These are phyloP conservation scores for Senna tora DNA, from an alignment of 306 rosid species.

Conservation along the genomic window DNA sequence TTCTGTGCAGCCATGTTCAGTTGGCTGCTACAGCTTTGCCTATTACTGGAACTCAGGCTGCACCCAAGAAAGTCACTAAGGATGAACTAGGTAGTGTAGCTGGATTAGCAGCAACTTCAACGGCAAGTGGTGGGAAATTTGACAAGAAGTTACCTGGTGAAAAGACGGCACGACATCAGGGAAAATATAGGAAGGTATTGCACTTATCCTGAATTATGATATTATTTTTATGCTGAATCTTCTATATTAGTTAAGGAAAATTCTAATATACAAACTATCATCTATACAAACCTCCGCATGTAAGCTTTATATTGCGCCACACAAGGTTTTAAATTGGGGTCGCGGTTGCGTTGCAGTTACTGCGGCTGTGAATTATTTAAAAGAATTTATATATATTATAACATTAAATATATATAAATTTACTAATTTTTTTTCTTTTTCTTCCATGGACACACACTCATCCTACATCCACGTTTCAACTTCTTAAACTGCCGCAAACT, in stretches of 20 bases:
- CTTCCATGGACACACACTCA: too few species aligned
- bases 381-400: too few species aligned
- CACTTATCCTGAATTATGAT: conserved; percentile 19
- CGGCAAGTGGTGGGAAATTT: conserved; percentile 97
- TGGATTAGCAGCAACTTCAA: conserved; percentile 85
- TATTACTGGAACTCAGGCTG: conserved; percentile 85
- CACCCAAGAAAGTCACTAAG: conserved; percentile 70
- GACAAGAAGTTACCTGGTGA: conserved; percentile 89
- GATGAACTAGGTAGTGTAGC: conserved; percentile 80
- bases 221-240: conserved; percentile 14
- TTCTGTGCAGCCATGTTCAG: conserved; percentile 76
- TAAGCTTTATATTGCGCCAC: too few species aligned
- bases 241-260: conserved; percentile 5
- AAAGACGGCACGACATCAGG: conserved; percentile 75
- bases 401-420: too few species aligned
- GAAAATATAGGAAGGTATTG: conserved; percentile 86
- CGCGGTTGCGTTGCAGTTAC: too few species aligned
- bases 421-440: too few species aligned
- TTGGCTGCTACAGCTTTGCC: conserved; percentile 93
- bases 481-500: too few species aligned
- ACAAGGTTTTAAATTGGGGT: too few species aligned
- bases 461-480: too few species aligned
- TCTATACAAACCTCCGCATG: too few species aligned
- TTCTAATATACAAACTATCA: too few species aligned
- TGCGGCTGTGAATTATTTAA: too few species aligned